phyloP scores from a whole-genome alignment of 2,329 filamentous ascomycete species.

The Epichloe gansuensis region DNA sequence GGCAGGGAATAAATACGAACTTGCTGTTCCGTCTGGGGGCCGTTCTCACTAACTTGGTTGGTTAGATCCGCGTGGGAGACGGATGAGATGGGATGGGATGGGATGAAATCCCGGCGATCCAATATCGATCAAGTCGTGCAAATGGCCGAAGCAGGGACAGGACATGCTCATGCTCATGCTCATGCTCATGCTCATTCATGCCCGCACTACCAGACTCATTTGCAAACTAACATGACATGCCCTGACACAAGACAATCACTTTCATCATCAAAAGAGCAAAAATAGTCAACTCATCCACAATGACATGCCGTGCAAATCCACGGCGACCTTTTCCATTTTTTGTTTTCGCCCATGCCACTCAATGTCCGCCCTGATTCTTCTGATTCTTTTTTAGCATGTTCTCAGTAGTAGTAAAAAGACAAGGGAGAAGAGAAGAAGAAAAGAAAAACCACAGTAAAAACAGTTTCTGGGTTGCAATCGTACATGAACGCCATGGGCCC shows the following conservation, averaged over 20 bases:
- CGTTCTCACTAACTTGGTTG: too few relatives aligned
- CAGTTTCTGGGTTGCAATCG: conserved; percentile 18
- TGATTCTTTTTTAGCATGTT: conserved; percentile 16
- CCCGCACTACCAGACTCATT: too few relatives aligned
- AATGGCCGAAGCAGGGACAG: too few relatives aligned
- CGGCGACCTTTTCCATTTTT: conserved; percentile 10
- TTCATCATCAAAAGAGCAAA: neutral
- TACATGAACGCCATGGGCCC: conserved; percentile 22
- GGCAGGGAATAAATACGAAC: too few relatives aligned
- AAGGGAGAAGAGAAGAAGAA: conserved; percentile 12
- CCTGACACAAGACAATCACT: neutral
- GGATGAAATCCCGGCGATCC: too few relatives aligned
- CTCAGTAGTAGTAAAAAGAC: conserved; percentile 12
- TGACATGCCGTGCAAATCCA: conserved; percentile 8
- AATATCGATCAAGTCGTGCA: too few relatives aligned
- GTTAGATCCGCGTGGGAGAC: too few relatives aligned
- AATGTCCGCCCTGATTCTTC: conserved; percentile 16
- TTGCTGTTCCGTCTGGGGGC: too few relatives aligned
- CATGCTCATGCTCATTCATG: too few relatives aligned
- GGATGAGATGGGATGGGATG: too few relatives aligned
- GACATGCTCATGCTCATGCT: too few relatives aligned
- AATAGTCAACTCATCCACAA: neutral
- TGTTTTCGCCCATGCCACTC: conserved; percentile 11
- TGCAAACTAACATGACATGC: too few relatives aligned
- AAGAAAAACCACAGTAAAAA: conserved; percentile 13